phyloP scores from a whole-genome alignment of 169 alveolate species.

The Cryptosporidium tyzzeri region DNA sequence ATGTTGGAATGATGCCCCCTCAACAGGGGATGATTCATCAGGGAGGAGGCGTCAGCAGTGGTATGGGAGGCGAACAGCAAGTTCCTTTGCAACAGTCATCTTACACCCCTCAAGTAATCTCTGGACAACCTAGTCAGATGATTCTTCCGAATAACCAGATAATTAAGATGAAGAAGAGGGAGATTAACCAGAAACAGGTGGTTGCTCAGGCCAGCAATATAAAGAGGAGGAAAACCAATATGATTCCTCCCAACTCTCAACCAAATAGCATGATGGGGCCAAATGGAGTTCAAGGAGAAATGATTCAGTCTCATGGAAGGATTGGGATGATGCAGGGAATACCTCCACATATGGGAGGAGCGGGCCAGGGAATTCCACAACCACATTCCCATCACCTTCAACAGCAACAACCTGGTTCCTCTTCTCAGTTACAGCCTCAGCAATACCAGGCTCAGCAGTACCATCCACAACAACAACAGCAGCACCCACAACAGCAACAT shows the following conservation, averaged over 20 bases:
- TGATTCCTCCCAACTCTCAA: slow-evolving; percentile 1
- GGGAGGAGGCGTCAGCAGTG: background rate
- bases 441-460: slow-evolving; percentile 17
- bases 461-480: background rate
- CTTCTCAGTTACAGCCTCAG: slow-evolving; percentile 19
- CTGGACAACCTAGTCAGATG: slow-evolving; percentile 28
- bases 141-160: slow-evolving; percentile 31
- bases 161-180: slow-evolving; percentile 60
- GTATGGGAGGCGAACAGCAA: slow-evolving; percentile 5
- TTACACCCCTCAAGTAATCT: slow-evolving; percentile 46
- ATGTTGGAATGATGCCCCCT: background rate
- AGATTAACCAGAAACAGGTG: slow-evolving; percentile 25
- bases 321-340: slow-evolving; percentile 2
- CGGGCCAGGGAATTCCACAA: background rate
- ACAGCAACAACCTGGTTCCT: background rate
- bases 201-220: slow-evolving; percentile 4
- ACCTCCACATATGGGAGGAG: slow-evolving; percentile 29
- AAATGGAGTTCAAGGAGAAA: slow-evolving; percentile 22
- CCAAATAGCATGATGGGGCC: background rate
- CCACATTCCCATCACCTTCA: background rate
- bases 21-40: slow-evolving; percentile 3
- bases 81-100: slow-evolving; percentile 7
- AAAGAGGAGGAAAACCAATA: slow-evolving; percentile 42
- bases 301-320: slow-evolving; percentile 7
- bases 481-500: background rate